These are phyloP conservation scores for Groenewaldozyma salmanticensis DNA, from an alignment of 805 yeast species.

Conservation along the genomic window DNA sequence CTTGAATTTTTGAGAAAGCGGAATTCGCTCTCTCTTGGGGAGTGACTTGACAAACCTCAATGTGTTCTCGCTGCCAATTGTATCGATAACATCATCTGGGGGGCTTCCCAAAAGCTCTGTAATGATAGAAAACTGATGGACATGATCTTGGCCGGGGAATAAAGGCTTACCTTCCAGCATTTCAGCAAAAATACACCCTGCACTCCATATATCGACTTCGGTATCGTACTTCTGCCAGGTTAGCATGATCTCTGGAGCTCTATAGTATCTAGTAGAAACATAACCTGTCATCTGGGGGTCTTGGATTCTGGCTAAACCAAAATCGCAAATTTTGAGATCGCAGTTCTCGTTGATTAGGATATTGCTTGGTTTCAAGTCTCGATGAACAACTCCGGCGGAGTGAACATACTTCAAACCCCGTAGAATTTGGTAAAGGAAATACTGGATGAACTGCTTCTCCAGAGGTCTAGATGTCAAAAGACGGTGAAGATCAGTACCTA, in stretches of 20 bases:
- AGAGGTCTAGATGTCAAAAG: constrained; percentile 85
- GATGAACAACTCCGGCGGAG: constrained; percentile 84
- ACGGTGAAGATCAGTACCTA: constrained; percentile 93
- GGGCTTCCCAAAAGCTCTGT: constrained; percentile 96
- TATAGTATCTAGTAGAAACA: constrained; percentile 88
- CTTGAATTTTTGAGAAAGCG: constrained; percentile 71
- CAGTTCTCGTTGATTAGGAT: constrained; percentile 83
- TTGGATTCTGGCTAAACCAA: constrained; percentile 93
- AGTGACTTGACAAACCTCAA: constrained; percentile 86
- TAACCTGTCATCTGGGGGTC: constrained; percentile 99
- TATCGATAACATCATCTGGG: constrained; percentile 89
- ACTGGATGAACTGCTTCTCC: constrained; percentile 93
- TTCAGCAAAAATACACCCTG: constrained; percentile 94
- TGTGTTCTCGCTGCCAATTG: constrained; percentile 93
- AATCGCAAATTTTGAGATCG: constrained; percentile 84
- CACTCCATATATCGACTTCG: constrained; percentile 97
- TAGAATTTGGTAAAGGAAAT: constrained; percentile 85
- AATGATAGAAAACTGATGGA: constrained; percentile 93
- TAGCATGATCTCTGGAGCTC: constrained; percentile 98
- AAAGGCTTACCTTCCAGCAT: constrained; percentile 96
- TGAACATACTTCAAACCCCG: constrained; percentile 86
- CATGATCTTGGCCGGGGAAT: constrained; percentile 97
- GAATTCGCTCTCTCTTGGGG: constrained; percentile 88
- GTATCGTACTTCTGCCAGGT: constrained; percentile 97
- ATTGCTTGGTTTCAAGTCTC: constrained; percentile 76